Base-by-base conservation (phyloP, 768 basidiomycete genomes). In the Rhizopogon sp. region DNA sequence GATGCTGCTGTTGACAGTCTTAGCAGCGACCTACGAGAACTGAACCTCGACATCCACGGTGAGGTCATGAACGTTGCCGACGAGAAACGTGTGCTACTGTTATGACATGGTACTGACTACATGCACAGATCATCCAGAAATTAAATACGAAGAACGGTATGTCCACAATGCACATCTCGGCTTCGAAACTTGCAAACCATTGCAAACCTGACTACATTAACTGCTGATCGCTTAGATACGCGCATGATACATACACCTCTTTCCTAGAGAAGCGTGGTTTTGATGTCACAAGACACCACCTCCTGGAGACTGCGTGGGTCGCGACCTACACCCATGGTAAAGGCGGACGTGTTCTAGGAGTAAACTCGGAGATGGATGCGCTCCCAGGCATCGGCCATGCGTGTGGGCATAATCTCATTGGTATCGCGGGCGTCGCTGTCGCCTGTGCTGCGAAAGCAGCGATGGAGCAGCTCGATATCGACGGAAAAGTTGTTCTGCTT, bases 361-460 rank as follows among this genome's bases (percentile, higher is more conserved):
- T 93, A 55, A 92, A 93, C 66, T 90, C 89, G 14, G 90, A 92
- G 79, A 84, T 85, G 83, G 83, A 85, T 53, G 85, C 85, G 1
- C 71, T 87, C 10, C 70, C 69, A 16, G 72, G 79, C 0, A 74
- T 85, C 39, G 83, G 87, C 0, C 87, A 88, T 58, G 87, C 85
- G 1, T 92, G 90, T 62, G 90, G 90, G 3, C 90, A 93, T 64
- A 92, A 92, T 61, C 73, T 93, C 46, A 92, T 93, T 50, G 89
- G 86, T 1, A 87, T 91, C 22, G 61, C 76, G 53, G 89, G 89
- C 3, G 84, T 91, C 11, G 88, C 84, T 2, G 79, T 89, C 28
- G 85, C 88, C 0, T 76, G 82, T 52, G 86, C 84, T 0, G 76
- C 87, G n/a, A 85, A 82, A 63, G 76, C 76, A 5, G 86, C 80